Evolutionary conservation across 345 rosid genomes (phyloP).

Genomic region (Gossypium turneri): DNA sequence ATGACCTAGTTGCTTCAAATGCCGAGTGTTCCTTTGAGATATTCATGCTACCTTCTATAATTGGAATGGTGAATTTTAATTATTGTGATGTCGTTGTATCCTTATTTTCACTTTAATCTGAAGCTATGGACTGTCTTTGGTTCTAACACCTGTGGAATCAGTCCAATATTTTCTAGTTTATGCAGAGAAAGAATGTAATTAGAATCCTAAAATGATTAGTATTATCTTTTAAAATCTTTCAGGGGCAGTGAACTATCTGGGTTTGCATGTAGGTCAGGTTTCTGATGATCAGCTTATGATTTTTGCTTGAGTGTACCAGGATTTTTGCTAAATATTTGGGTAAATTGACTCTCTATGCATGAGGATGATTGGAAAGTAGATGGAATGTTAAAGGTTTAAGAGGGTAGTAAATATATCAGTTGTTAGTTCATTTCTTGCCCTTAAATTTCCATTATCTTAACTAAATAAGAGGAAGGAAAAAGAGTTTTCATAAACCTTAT

Average conservation of each 20-base stretch:
- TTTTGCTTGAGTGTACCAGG: not conserved
- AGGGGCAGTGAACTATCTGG: not conserved
- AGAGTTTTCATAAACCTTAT: not conserved
- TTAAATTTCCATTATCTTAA: not conserved
- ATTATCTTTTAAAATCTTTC: not conserved
- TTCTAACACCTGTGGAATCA: slow-evolving; percentile 1
- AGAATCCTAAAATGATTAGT: not conserved
- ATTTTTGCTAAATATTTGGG: not conserved
- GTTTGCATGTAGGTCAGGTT: slow-evolving; percentile 3
- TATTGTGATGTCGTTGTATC: not conserved
- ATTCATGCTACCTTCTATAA: not conserved
- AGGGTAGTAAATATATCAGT: not conserved
- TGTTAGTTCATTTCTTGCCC: not conserved
- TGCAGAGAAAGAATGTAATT: not conserved
- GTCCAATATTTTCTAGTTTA: not conserved
- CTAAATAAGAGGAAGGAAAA: not conserved
- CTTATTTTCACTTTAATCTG: not conserved
- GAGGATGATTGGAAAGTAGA: not conserved
- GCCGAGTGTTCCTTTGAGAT: not conserved
- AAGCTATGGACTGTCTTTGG: not conserved
- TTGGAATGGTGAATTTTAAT: not conserved
- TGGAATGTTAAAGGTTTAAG: not conserved
- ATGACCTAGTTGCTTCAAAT: not conserved
- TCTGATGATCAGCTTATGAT: not conserved
- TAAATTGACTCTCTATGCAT: not conserved